Evolutionary conservation across 2,329 filamentous ascomycete genomes (phyloP).

Genomic region (Colletotrichum trifolii): DNA sequence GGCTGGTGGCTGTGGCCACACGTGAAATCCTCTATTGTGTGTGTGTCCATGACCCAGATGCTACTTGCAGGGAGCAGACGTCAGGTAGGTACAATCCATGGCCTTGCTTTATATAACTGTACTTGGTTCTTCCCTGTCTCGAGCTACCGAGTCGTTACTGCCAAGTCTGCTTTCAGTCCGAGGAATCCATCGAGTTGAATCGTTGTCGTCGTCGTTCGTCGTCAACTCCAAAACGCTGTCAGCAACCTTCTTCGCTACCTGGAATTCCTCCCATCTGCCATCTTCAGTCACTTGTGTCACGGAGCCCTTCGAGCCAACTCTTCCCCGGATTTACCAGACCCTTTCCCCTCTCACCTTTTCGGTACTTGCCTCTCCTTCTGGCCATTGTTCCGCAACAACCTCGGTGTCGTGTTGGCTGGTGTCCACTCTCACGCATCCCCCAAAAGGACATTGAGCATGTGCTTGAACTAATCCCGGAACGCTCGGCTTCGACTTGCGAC

Average conservation of each 20-base stretch:
- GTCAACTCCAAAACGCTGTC: constrained; percentile 12
- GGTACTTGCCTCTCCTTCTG: constrained; percentile 15
- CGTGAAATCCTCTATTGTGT: constrained; percentile 17
- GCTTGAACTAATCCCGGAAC: constrained; percentile 33
- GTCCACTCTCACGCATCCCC: constrained; percentile 31
- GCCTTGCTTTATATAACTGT: constrained; percentile 17
- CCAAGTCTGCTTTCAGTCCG: constrained; percentile 8
- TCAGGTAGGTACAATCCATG: constrained; percentile 16
- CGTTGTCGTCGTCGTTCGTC: constrained; percentile 2
- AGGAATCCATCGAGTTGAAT: constrained; percentile 5
- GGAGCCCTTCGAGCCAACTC: constrained; percentile 3
- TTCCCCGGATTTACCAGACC: constrained; percentile 9
- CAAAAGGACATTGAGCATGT: constrained; percentile 35
- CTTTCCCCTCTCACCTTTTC: constrained; percentile 2
- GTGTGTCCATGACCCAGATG: not conserved
- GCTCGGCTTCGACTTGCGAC: constrained; percentile 27
- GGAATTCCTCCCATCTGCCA: not conserved
- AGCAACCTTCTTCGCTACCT: constrained; percentile 1
- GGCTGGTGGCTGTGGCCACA: constrained; percentile 10
- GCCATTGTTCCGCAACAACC: constrained; percentile 25
- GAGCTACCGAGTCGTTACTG: constrained; percentile 5
- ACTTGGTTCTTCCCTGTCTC: constrained; percentile 25
- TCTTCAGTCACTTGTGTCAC: constrained; percentile 5
- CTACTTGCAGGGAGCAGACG: not conserved
- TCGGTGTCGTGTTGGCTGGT: constrained; percentile 30